Percentiles rank a stretch among this genome's conserved stretches.
Evolutionary conservation across 2,329 filamentous ascomycete genomes (phyloP).

Genomic region (Claviceps pusilla): DNA sequence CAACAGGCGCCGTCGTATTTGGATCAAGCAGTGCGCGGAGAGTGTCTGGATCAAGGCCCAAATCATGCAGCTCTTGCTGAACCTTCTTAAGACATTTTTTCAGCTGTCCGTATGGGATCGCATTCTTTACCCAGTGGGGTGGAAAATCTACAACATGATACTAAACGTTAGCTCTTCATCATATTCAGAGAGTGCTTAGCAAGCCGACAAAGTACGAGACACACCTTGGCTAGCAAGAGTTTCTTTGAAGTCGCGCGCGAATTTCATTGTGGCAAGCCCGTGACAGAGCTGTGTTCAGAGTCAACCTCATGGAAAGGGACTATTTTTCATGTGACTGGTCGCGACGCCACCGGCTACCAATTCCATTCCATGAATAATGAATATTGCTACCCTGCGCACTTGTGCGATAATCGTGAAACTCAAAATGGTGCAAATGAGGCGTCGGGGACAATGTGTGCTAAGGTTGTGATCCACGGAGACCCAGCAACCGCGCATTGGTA

Average conservation of each 20-base stretch:
- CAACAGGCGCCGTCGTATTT: constrained; percentile 29
- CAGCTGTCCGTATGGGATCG: constrained; percentile 69
- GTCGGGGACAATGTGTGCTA: background rate
- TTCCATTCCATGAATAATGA: background rate
- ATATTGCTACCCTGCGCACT: background rate
- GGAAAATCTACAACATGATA: constrained; percentile 44
- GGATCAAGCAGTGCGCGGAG: constrained; percentile 48
- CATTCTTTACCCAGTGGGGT: constrained; percentile 53
- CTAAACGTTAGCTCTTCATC: background rate
- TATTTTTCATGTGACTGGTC: background rate
- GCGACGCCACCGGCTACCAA: background rate
- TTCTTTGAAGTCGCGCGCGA: constrained; percentile 63
- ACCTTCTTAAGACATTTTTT: constrained; percentile 84
- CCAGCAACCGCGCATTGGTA: background rate
- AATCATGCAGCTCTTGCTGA: constrained; percentile 49
- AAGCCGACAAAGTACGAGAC: background rate
- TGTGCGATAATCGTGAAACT: background rate
- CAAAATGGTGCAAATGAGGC: background rate
- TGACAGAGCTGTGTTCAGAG: background rate
- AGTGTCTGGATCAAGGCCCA: constrained; percentile 60
- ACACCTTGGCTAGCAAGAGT: constrained; percentile 47
- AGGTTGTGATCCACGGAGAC: background rate
- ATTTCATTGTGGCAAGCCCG: constrained; percentile 51
- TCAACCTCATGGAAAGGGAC: background rate
- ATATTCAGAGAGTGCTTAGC: background rate